Evolutionary conservation across 2,329 filamentous ascomycete genomes (phyloP).

Genomic region (Lachnellula willkommii): DNA sequence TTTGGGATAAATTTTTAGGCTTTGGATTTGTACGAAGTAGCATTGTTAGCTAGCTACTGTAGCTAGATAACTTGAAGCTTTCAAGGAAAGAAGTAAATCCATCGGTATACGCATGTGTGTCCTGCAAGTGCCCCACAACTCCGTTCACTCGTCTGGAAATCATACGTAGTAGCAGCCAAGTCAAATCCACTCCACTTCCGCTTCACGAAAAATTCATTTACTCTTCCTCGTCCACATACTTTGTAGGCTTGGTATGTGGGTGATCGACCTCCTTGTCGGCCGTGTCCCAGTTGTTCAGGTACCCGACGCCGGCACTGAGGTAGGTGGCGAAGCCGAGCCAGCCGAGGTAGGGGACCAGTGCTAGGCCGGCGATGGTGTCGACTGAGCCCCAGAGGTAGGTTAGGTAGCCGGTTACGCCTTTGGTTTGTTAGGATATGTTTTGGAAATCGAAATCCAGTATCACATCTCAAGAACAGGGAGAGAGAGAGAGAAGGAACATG

Average conservation of each 20-base stretch:
- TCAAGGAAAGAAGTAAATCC: too few relatives aligned
- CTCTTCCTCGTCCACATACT: slow-evolving; percentile 30
- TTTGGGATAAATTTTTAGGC: too few relatives aligned
- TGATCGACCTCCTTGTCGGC: slow-evolving; percentile 28
- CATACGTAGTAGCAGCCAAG: too few relatives aligned
- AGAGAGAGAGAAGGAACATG: neutral
- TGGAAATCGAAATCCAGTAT: neutral
- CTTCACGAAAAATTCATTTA: neutral
- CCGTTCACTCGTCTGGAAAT: too few relatives aligned
- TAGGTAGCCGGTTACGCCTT: slow-evolving; percentile 60
- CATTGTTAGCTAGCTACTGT: too few relatives aligned
- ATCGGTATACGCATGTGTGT: too few relatives aligned
- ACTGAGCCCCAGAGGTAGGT: slow-evolving; percentile 70
- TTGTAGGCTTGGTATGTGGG: slow-evolving; percentile 24
- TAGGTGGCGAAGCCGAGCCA: slow-evolving; percentile 90
- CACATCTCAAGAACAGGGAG: neutral
- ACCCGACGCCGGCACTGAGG: slow-evolving; percentile 63
- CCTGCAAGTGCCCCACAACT: too few relatives aligned
- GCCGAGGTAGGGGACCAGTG: slow-evolving; percentile 72
- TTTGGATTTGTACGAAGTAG: too few relatives aligned
- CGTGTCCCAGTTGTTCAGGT: slow-evolving; percentile 65
- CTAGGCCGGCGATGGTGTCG: slow-evolving; percentile 67
- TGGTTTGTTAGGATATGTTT: neutral
- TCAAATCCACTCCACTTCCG: too few relatives aligned
- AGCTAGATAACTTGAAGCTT: too few relatives aligned